Conservation (phyloP, 371 early-diverging fungal species). For the Cokeromyces recurvatus region DNA sequence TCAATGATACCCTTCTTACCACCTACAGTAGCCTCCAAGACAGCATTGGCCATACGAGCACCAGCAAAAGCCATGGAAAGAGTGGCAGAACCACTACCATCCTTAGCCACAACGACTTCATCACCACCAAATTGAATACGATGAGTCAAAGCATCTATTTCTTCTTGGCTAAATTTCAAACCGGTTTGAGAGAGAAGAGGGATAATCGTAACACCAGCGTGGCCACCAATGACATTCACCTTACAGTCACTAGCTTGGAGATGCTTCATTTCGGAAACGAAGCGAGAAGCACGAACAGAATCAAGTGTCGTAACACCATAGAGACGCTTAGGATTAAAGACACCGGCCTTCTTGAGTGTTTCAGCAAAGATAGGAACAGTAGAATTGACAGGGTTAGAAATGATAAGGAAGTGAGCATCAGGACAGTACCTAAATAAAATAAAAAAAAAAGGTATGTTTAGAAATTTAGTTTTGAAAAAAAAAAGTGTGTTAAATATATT, state of each 20-base stretch:
- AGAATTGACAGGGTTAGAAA: constrained; percentile 99
- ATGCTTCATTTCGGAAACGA: constrained; percentile 83
- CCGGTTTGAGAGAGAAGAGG: constrained; percentile 92
- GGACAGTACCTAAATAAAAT: constrained; percentile 73
- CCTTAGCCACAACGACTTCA: constrained; percentile 99
- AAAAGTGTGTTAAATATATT: no score
- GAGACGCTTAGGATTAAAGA: constrained; percentile 90
- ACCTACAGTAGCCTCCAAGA: constrained; percentile 83
- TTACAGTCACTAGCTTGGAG: constrained; percentile 71
- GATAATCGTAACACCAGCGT: constrained; percentile 98
- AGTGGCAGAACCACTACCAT: constrained; percentile 97
- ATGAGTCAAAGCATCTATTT: constrained; percentile 89
- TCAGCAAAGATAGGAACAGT: constrained; percentile 98
- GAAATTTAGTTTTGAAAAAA: no score
- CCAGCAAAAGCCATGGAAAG: constrained; percentile 99
- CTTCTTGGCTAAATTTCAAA: constrained; percentile 80
- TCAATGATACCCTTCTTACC: constrained; percentile 90
- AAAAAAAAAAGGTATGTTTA: constrained; percentile 4
- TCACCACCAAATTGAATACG: constrained; percentile 99
- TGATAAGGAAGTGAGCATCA: constrained; percentile 93
- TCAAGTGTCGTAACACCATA: constrained; percentile 99
- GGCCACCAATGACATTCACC: constrained; percentile 97
- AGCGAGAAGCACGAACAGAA: constrained; percentile 96
- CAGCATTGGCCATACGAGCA: constrained; percentile 90
- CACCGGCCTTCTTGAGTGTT: constrained; percentile 91